Base-by-base conservation (phyloP, 2,329 filamentous ascomycete species). In the Sarocladiaceae sp. region DNA sequence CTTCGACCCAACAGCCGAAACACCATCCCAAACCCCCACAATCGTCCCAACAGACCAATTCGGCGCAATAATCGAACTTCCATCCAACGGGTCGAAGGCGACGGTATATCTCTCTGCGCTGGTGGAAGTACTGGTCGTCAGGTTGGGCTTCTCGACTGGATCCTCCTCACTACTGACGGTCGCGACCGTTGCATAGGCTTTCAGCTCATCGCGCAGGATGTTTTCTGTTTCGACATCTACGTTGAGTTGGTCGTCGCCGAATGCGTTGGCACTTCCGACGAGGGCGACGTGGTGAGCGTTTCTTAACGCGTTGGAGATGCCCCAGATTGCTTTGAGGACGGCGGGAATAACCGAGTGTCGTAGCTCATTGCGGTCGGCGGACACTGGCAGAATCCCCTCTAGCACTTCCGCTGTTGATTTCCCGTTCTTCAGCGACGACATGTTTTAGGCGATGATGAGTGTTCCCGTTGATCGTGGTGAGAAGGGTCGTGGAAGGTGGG, bases 1-100 rank as follows among this genome's bases (percentile, higher is more conserved):
- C 1, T 55, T 50, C 49, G 71, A 69, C 2, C 60, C 56, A 1
- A 82, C 66, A 0, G 77, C 75, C 0, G 74, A 71, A 0, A 57
- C 33, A 2, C 77, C 77, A 26, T 75, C 71, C 79, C 82, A 86
- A 35, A 86, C 65, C 7, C 82, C 81, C 15, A 83, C 65, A 54
- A 86, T 85, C 44, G 80, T 75, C 20, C 79, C 79, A 8, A 82
- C 79, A 1, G 76, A 71, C 78, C 78, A 82, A 60, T 82, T 82
- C 1, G 79, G 71, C 1, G 70, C 76, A 39, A 82, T 80, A 58
- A 82, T 82, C 55, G 78, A 84, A 63, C 77, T 82, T 11, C 82
- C 82, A 57, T 86, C 82, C 0, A 86, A 73, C 0, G 82, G 82
- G 57, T 86, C 82, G 57, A 85, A 86, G 0, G 80, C 81, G 8